phyloP scores from a whole-genome alignment of 192 early-diverging fungal species.

The Backusella circina region DNA sequence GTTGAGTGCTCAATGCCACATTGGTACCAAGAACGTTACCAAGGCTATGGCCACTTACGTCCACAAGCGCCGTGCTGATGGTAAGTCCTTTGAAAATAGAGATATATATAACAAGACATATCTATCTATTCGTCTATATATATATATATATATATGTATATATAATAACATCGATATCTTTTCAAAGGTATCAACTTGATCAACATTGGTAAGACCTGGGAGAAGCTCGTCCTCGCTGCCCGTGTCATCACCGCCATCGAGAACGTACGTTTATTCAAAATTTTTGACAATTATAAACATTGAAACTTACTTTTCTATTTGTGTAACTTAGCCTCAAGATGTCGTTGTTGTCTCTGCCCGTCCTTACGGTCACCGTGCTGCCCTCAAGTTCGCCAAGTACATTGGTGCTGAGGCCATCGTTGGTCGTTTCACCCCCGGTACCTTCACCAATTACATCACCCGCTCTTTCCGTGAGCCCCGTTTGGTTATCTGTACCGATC shows the following conservation, averaged over 20 bases:
- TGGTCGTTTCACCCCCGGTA: slow-evolving; percentile 99
- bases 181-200: slow-evolving; percentile 88
- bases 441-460: slow-evolving; percentile 99
- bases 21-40: slow-evolving; percentile 98
- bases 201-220: slow-evolving; percentile 99
- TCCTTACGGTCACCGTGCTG: slow-evolving; percentile 97
- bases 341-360: slow-evolving; percentile 97
- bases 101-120: no score
- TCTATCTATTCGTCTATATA: no score
- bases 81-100: slow-evolving; percentile 48
- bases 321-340: slow-evolving; percentile 66
- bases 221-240: slow-evolving; percentile 98
- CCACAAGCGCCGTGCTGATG: slow-evolving; percentile 96
- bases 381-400: slow-evolving; percentile 97
- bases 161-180: neutral
- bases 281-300: neutral
- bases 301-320: neutral
- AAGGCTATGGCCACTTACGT: slow-evolving; percentile 94
- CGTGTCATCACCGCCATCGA: slow-evolving; percentile 98
- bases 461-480: slow-evolving; percentile 99
- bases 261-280: slow-evolving; percentile 52
- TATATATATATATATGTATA: neutral
- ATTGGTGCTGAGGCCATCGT: slow-evolving; percentile 99
- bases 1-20: slow-evolving; percentile 95
- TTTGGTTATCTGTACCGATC: slow-evolving; percentile 96